These are phyloP conservation scores for Neonothopanus nambi DNA, from an alignment of 1,284 basidiomycete species.

Conservation along the genomic window DNA sequence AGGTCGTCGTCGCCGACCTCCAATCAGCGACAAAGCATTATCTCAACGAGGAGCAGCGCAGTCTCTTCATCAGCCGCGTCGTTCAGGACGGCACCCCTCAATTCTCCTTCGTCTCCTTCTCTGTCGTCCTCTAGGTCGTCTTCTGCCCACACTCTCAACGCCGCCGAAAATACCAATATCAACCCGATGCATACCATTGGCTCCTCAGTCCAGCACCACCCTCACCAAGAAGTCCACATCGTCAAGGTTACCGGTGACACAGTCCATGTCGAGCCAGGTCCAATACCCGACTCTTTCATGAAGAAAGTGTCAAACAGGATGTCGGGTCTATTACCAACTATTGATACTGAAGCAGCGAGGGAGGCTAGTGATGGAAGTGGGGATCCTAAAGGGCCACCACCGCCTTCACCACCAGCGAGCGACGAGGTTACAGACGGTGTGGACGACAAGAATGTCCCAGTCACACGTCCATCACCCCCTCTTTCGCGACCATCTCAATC, in stretches of 20 bases:
- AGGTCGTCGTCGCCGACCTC: not conserved
- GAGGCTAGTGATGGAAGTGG: not conserved
- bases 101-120: slow-evolving; percentile 17
- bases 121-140: slow-evolving; percentile 32
- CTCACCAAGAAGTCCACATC: slow-evolving; percentile 50
- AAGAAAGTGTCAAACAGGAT: slow-evolving; percentile 40
- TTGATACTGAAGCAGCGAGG: slow-evolving; percentile 12
- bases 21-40: slow-evolving; percentile 2
- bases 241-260: slow-evolving; percentile 50
- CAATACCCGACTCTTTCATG: slow-evolving; percentile 36
- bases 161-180: slow-evolving; percentile 18
- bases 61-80: slow-evolving; percentile 26
- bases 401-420: slow-evolving; percentile 68
- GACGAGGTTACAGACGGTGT: slow-evolving; percentile 35
- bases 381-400: slow-evolving; percentile 37
- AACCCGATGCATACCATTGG: slow-evolving; percentile 37
- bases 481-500: slow-evolving; percentile 13
- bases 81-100: slow-evolving; percentile 28
- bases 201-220: slow-evolving; percentile 8
- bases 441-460: not conserved
- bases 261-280: slow-evolving; percentile 42
- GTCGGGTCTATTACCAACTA: slow-evolving; percentile 28
- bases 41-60: not conserved
- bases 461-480: slow-evolving; percentile 7
- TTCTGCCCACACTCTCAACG: slow-evolving; percentile 33